These are phyloP conservation scores for Noccaea bulbosa DNA, from an alignment of 345 rosid genomes.

Conservation along the genomic window DNA sequence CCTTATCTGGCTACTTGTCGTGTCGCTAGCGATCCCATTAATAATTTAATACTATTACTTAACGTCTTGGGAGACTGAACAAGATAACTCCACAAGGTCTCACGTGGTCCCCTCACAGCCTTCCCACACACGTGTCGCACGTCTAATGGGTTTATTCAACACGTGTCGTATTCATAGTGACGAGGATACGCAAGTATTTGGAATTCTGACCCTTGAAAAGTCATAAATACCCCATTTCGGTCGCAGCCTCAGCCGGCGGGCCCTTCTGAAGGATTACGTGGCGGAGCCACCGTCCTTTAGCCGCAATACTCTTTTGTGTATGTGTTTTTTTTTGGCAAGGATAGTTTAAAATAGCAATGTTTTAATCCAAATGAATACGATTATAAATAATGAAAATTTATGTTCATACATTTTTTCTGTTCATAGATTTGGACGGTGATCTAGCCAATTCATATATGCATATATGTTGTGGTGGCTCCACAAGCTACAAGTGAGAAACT, in stretches of 20 bases:
- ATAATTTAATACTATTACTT: too few species aligned
- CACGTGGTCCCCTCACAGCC: constrained; percentile 35
- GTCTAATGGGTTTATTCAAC: background rate
- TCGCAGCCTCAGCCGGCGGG: constrained; percentile 4
- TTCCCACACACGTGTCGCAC: constrained; percentile 3
- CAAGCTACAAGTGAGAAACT: background rate
- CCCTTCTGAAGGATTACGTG: background rate
- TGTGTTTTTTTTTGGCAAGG: constrained; percentile 1
- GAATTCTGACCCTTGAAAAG: constrained; percentile 1
- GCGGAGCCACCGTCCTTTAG: constrained; percentile 13
- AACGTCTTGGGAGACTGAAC: constrained; percentile 48
- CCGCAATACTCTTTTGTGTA: constrained; percentile 17
- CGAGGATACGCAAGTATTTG: constrained; percentile 40
- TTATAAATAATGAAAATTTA: background rate
- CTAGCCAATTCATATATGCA: background rate
- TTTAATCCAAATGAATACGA: background rate
- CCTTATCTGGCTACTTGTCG: constrained; percentile 34
- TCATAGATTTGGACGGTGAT: constrained; percentile 11
- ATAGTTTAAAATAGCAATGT: background rate
- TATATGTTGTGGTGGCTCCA: background rate
- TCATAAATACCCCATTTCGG: constrained; percentile 21
- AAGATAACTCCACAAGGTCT: constrained; percentile 40
- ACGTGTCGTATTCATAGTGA: constrained; percentile 41
- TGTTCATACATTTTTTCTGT: background rate
- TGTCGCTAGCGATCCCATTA: constrained; percentile 36